Conservation (phyloP, 495 filamentous ascomycete species). For the Aspergillus heteromorphus region DNA sequence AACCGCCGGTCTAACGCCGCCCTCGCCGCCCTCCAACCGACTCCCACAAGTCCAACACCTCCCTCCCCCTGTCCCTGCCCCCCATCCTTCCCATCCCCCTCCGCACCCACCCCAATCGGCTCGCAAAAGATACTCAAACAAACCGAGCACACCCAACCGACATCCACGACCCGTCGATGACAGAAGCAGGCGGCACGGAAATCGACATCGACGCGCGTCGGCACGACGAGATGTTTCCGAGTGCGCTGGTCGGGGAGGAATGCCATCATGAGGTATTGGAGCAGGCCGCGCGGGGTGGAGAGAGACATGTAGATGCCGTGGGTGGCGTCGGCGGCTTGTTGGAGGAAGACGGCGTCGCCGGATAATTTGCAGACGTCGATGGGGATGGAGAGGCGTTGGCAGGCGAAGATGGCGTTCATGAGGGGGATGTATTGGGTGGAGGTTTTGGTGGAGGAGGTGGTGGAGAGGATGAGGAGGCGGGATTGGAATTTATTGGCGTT, state of each 20-base stretch:
- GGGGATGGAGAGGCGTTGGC: conserved; percentile 73
- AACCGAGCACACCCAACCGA: conserved; percentile 92
- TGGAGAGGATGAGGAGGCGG: conserved; percentile 82
- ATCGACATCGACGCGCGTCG: conserved; percentile 82
- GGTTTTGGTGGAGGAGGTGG: conserved; percentile 76
- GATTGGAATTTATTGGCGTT: conserved; percentile 47
- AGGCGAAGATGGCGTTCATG: conserved; percentile 97
- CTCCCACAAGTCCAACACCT: conserved; percentile 90
- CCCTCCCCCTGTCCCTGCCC: conserved; percentile 54
- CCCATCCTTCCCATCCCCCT: too few relatives aligned
- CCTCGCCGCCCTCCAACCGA: conserved; percentile 67
- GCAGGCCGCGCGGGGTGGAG: conserved; percentile 57
- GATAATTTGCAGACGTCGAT: conserved; percentile 86
- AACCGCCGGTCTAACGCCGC: conserved; percentile 70
- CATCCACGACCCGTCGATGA: conserved; percentile 83
- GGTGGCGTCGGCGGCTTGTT: conserved; percentile 90
- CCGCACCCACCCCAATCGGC: too few relatives aligned
- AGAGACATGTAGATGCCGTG: conserved; percentile 79
- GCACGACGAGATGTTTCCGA: conserved; percentile 61
- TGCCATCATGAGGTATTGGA: conserved; percentile 95
- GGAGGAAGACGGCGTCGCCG: conserved; percentile 84
- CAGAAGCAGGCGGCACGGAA: conserved; percentile 98
- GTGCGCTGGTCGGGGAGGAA: conserved; percentile 73
- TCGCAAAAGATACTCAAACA: conserved; percentile 83
- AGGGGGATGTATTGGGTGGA: conserved; percentile 92